These are phyloP conservation scores for Epithele typhae DNA, from an alignment of 768 basidiomycete species.

Conservation along the genomic window DNA sequence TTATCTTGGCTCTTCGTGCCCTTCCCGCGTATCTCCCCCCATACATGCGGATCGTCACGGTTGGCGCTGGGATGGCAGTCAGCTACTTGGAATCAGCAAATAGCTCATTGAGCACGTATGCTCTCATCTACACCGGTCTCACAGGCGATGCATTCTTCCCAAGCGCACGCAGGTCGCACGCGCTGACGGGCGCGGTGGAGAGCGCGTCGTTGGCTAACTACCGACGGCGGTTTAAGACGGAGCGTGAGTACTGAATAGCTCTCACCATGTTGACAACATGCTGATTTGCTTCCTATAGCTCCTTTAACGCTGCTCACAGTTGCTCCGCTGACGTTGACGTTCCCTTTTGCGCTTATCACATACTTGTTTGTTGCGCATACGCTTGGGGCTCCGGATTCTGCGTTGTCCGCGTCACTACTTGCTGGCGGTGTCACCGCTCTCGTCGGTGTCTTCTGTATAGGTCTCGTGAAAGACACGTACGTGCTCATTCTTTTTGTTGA, in stretches of 20 bases:
- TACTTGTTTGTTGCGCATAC: constrained; percentile 91
- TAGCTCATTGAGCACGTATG: constrained; percentile 56
- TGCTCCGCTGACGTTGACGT: constrained; percentile 72
- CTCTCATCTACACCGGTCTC: constrained; percentile 50
- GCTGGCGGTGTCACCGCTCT: constrained; percentile 78
- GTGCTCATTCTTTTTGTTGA: constrained; percentile 17
- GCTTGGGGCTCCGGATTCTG: constrained; percentile 61
- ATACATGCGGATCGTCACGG: constrained; percentile 36
- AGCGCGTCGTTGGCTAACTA: constrained; percentile 35
- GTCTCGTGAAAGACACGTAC: constrained; percentile 73
- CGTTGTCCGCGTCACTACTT: constrained; percentile 69
- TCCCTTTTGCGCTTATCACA: constrained; percentile 77
- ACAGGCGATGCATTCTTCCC: constrained; percentile 50
- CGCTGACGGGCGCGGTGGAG: constrained; percentile 54
- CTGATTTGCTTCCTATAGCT: constrained; percentile 29
- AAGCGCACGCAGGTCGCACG: constrained; percentile 51
- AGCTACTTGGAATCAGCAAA: constrained; percentile 41
- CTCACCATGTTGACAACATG: too few relatives aligned
- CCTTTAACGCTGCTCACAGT: constrained; percentile 72
- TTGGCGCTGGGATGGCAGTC: constrained; percentile 35
- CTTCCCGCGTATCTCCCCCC: constrained; percentile 52
- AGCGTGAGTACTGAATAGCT: constrained; percentile 41
- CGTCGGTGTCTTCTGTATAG: constrained; percentile 80
- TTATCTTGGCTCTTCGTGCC: constrained; percentile 47
- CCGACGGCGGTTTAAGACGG: constrained; percentile 46